Evolutionary conservation across 1,139 yeast species (phyloP), one percentile per base, ranked within the genome.

Genomic region (Pneumocystis carinii): DNA sequence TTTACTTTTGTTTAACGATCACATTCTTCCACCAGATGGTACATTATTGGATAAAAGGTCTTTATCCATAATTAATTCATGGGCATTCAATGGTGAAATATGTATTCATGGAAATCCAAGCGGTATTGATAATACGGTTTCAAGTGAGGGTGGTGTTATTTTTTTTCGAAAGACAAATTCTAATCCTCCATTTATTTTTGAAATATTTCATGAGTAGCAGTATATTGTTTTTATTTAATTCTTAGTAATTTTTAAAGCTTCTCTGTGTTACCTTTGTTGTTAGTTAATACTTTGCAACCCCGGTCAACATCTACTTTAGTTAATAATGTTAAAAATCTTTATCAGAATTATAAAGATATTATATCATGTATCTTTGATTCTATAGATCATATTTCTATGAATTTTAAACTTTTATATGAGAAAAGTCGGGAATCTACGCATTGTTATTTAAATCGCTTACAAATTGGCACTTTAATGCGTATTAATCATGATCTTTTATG

Each of bases 41-140:
- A 71, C 70, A 56, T 69, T 66, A 38, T 62, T 64, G 4, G 59
- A 62, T 24, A 41, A 32, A 14, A 79, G 72, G 3, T 85, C 82
- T 63, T 79, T 86, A 57, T 78, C 80, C 10, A 80, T 84, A 68
- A 84, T 92, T 66, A 92, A 92, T 69, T 75, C 78, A 7, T 90
- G 97, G 96, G 85, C 97, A 0, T 85, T 86, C 67, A 79, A 90
- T 76, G 97, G 97, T 55, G 99, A 92, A 74, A 86, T 86, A 71
- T 89, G 97, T 72, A 87, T 90, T 70, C 97, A 92, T 72, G 98
- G 98, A 0, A 90, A 87, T 69, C 99, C 99, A 12, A 86, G 95
- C 27, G 99, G 99, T 17, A 90, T 94, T 64, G 99, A 92, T 72
- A 92, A 92, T 71, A 90, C 97, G 0, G 97, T 92, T 62, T 95